A percentile compares a stretch with the other conserved stretches of the same genome.
phyloP scores from a whole-genome alignment of 306 rosid genomes.

The Gastrolobium bilobum region DNA sequence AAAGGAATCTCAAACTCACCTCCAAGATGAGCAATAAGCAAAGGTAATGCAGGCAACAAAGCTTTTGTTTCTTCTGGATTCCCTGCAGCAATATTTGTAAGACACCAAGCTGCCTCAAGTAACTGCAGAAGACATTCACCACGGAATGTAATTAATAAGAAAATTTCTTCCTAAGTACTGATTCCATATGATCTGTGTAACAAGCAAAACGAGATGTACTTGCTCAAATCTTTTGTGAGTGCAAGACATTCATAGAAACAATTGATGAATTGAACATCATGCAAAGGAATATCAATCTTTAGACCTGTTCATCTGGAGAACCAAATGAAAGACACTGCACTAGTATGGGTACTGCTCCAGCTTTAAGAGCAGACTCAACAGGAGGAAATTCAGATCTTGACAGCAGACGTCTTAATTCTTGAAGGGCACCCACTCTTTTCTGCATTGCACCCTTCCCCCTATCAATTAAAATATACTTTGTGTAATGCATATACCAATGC shows the following conservation, averaged over 20 bases:
- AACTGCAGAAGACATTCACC: conserved; percentile 69
- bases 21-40: conserved; percentile 96
- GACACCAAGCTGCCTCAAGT: conserved; percentile 99
- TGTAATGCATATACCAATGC: conserved; percentile 22
- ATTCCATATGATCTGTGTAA: conserved; percentile 20
- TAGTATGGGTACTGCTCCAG: conserved; percentile 81
- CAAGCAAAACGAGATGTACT: conserved; percentile 25
- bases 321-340: conserved; percentile 96
- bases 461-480: conserved; percentile 42
- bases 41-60: conserved; percentile 86
- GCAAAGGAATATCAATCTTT: conserved; percentile 33
- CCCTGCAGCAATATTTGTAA: conserved; percentile 98
- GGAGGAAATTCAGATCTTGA: conserved; percentile 95
- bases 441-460: conserved; percentile 95
- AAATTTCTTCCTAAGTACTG: conserved; percentile 20
- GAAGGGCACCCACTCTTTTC: conserved; percentile 82
- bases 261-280: conserved; percentile 8
- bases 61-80: conserved; percentile 92
- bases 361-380: conserved; percentile 80
- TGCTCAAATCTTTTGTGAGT: conserved; percentile 23
- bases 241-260: conserved; percentile 24
- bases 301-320: conserved; percentile 95
- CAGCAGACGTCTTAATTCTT: conserved; percentile 81
- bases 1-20: conserved; percentile 63
- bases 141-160: conserved; percentile 45